Base-by-base conservation (phyloP, 2,329 filamentous ascomycete species). In the Zarea fungicola region DNA sequence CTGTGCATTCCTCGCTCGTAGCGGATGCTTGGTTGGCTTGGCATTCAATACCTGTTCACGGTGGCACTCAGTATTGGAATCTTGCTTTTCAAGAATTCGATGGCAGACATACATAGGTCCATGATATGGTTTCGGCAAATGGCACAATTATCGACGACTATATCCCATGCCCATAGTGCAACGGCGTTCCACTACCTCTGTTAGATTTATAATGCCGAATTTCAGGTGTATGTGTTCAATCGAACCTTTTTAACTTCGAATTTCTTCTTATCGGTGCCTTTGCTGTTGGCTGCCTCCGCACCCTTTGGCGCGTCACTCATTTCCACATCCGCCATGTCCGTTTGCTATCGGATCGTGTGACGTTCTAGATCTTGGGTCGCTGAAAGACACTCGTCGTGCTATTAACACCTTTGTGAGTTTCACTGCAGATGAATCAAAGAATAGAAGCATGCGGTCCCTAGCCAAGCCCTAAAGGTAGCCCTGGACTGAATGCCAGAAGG, bases 61-160 rank as follows among this genome's bases (percentile, higher is more conserved):
- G 11, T 14, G 11, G n/a, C 36, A 16, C 48, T 54, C 41, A 61
- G 58, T 18, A 13, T 18, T 16, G 7, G n/a, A n/a, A 16, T 34
- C 6, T n/a, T 11, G 25, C 21, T 29, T 45, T 43, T 32, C 9
- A n/a, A 13, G 25, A n/a, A 13, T 18, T 21, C 9, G 39, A 29
- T 35, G 21, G 7, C 13, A 14, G 35, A 68, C 83, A 60, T 74
- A 90, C 93, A 99, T 23, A 99, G 78, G 69, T 99, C 93, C 93
- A 99, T 99, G 70, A 99, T 99, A 69, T 99, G 93, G 68, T 99
- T 99, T 65, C 93, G 82, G 77, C 93, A 99, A 65, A 99, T 99
- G 61, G 93, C 93, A 67, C 93, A 99, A 78, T 99, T 99, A 72
- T 99, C 93, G 53, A 99, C 93, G 26, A 97, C 91, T 52, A 99